Evolutionary conservation across 2,329 filamentous ascomycete species (phyloP).

Genomic region (Aspergillus tanneri): DNA sequence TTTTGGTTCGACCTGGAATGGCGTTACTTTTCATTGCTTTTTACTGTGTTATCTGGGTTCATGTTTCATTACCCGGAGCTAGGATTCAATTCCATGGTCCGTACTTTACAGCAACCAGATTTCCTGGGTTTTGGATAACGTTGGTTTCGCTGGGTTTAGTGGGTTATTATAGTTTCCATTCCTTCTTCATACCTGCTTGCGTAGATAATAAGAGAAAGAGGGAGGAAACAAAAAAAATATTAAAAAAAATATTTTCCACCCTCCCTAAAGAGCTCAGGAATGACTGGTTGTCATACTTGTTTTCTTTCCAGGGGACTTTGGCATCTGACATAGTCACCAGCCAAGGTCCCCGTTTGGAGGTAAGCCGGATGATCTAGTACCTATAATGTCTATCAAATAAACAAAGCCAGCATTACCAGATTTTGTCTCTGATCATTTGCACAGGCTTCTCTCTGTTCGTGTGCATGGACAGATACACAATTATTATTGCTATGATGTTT

Average conservation of each 20-base stretch:
- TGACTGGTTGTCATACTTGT: neutral
- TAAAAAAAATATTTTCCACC: neutral
- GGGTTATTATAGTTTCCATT: too few relatives aligned
- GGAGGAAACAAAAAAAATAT: neutral
- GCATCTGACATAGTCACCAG: slow-evolving; percentile 19
- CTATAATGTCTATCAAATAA: slow-evolving; percentile 1
- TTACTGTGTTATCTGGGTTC: slow-evolving; percentile 1
- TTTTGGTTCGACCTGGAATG: slow-evolving; percentile 17
- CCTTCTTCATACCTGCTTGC: neutral
- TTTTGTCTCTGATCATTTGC: neutral
- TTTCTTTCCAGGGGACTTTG: neutral
- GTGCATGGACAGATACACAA: neutral
- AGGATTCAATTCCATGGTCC: neutral
- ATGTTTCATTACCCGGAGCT: neutral
- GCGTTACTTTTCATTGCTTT: slow-evolving; percentile 3
- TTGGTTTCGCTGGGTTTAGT: too few relatives aligned
- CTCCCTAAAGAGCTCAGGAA: neutral
- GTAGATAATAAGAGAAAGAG: neutral
- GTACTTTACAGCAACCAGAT: neutral
- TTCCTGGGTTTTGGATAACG: too few relatives aligned
- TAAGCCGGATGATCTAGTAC: neutral
- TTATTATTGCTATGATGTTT: neutral
- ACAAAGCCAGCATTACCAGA: slow-evolving; percentile 2
- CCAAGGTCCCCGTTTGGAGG: neutral
- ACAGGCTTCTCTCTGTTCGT: neutral